phyloP scores from a whole-genome alignment of 805 yeast species.

The Saccharomycopsis sp. region DNA sequence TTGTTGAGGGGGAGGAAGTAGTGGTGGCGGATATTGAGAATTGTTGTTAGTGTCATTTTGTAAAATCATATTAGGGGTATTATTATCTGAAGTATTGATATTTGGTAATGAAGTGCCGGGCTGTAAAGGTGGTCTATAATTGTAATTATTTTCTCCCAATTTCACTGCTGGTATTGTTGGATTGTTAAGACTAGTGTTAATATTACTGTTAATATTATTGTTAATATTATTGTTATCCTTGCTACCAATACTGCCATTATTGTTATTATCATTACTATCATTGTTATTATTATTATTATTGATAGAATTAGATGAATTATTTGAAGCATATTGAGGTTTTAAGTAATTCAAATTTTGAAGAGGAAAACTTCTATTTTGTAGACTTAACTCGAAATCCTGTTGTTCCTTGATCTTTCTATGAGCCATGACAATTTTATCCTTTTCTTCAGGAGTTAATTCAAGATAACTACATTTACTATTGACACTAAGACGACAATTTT shows the following conservation, averaged over 20 bases:
- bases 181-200: background rate
- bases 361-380: background rate
- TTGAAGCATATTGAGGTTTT: background rate
- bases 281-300: too few species aligned
- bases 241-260: background rate
- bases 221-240: background rate
- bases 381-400: background rate
- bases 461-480: slow-evolving; percentile 40
- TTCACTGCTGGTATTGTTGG: too few species aligned
- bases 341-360: too few species aligned
- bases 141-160: too few species aligned
- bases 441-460: too few species aligned
- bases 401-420: background rate
- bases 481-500: slow-evolving; percentile 40
- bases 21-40: too few species aligned
- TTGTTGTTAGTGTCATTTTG: too few species aligned
- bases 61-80: background rate
- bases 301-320: background rate
- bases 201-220: background rate
- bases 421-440: background rate
- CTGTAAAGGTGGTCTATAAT: too few species aligned
- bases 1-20: too few species aligned
- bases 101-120: too few species aligned
- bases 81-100: too few species aligned
- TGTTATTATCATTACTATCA: background rate